phyloP scores from a whole-genome alignment of 805 yeast species.

The Candida coleopterorum region DNA sequence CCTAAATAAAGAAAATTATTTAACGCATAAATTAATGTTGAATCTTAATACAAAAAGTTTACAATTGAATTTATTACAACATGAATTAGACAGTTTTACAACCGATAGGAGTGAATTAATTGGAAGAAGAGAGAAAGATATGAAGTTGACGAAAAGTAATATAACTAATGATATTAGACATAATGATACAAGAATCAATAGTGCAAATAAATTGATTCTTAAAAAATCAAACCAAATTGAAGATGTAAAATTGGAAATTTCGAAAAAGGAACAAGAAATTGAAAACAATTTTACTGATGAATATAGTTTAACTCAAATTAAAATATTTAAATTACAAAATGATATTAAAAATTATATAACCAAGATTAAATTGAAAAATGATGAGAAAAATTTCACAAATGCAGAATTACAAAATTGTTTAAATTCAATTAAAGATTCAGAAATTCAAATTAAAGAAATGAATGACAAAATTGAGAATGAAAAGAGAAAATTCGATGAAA shows the following conservation, averaged over 20 bases:
- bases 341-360: constrained; percentile 40
- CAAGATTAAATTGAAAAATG: constrained; percentile 42
- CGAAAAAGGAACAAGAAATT: constrained; percentile 24
- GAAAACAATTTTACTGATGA: constrained; percentile 18
- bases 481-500: constrained; percentile 17
- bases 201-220: constrained; percentile 26
- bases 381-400: constrained; percentile 62
- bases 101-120: constrained; percentile 15
- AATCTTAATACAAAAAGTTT: constrained; percentile 46
- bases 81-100: constrained; percentile 34
- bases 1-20: constrained; percentile 13
- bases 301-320: constrained; percentile 34
- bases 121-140: constrained; percentile 39
- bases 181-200: constrained; percentile 28
- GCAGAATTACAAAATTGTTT: constrained; percentile 54
- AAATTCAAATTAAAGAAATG: constrained; percentile 21
- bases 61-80: constrained; percentile 37
- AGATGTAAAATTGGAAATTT: constrained; percentile 18
- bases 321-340: constrained; percentile 43
- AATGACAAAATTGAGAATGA: constrained; percentile 15
- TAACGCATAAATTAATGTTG: constrained; percentile 51
- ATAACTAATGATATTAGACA: constrained; percentile 45
- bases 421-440: constrained; percentile 44
- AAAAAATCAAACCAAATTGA: constrained; percentile 30
- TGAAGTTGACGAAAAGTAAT: constrained; percentile 40